Evolutionary conservation across 1,139 yeast species (phyloP).

Genomic region (Lodderomyces parapsilosis): DNA sequence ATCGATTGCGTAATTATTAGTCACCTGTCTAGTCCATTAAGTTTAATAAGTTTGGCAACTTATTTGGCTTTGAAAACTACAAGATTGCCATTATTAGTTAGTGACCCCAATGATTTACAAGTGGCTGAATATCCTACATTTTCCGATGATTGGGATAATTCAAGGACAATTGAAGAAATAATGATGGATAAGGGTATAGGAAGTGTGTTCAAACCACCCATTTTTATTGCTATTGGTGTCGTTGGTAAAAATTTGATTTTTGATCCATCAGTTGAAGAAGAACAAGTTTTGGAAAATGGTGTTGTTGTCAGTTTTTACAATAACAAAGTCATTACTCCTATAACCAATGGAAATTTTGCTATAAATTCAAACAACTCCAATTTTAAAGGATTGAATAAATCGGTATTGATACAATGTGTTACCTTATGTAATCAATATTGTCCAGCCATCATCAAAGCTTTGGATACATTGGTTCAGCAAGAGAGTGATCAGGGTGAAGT

Average conservation of each 20-base stretch:
- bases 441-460: conserved; percentile 34
- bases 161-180: conserved; percentile 41
- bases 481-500: conserved; percentile 29
- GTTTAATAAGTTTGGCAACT: conserved; percentile 72
- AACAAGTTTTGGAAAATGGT: conserved; percentile 83
- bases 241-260: conserved; percentile 66
- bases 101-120: conserved; percentile 55
- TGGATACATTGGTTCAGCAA: conserved; percentile 39
- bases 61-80: conserved; percentile 82
- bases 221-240: conserved; percentile 71
- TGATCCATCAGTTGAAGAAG: conserved; percentile 86
- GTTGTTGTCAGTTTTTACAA: conserved; percentile 68
- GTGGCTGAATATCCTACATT: conserved; percentile 89
- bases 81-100: conserved; percentile 66
- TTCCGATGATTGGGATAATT: conserved; percentile 79
- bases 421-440: conserved; percentile 36
- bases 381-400: conserved; percentile 38
- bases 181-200: conserved; percentile 1
- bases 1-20: conserved; percentile 81
- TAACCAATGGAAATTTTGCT: conserved; percentile 56
- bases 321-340: conserved; percentile 63
- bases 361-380: conserved; percentile 38
- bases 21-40: conserved; percentile 65
- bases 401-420: conserved; percentile 27
- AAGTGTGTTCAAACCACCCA: conserved; percentile 59